Evolutionary conservation across 331 rosid genomes (phyloP), one percentile per base, ranked within the genome.

Genomic region (Malus hybrid): DNA sequence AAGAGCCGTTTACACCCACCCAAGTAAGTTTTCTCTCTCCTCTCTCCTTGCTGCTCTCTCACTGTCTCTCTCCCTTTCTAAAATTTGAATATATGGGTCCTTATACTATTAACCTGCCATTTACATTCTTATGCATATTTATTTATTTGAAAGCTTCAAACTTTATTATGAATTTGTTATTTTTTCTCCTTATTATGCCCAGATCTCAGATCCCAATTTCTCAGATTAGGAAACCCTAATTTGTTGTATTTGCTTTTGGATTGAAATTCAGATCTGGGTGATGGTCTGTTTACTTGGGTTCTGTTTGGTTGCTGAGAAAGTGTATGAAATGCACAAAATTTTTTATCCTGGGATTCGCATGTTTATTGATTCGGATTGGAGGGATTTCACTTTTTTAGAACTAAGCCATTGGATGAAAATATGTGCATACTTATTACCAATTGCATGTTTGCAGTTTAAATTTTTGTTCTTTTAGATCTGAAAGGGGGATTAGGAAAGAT

Each of bases 81-180:
- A 80, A 67, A 70, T 89, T 86, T 87, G 85, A 88, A 87, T 88
- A 75, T 76, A 90, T 88, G 96, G 97, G 97, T 86, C 91, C 89
- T 85, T 78, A 79, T 79, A 85, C 87, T 85, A 78, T 74, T 87
- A 67, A 65, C 86, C 83, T 83, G 79, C 71, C 86, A 73, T 68
- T 70, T 88, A 79, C 85, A 79, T 86, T 81, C 75, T 22, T 67
- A 29, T 61, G 79, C 74, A 73, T 80, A 75, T 80, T 73, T 73
- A 32, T 79, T 11, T 69, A 55, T 67, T 46, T 60, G 12, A 28
- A 78, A 66, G 80, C 75, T 60, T 73, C 74, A 18, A 61, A 32
- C 5, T 74, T 52, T 65, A 24, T 7, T 70, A 14, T 73, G 46
- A 74, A 66, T 78, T 60, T 86, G 80, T 46, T 81, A 20, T 60